Percentiles rank a stretch among this genome's conserved stretches.
Conservation (phyloP, 768 basidiomycete species). For the Fibroporia radiculosa region DNA sequence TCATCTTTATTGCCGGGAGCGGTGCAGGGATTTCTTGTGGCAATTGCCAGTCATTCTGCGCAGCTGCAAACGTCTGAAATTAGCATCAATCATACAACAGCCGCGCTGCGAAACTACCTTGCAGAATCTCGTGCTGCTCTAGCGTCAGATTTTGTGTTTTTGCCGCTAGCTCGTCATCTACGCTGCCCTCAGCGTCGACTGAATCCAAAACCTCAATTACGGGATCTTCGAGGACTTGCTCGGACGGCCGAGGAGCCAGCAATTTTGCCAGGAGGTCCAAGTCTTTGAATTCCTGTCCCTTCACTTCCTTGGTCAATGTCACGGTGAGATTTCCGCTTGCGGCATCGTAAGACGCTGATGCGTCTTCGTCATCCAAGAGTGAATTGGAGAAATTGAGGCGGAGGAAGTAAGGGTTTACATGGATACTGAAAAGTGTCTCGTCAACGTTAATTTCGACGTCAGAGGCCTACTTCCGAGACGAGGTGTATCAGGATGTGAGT, state of each 20-base stretch:
- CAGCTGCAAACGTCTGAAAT: constrained; percentile 38
- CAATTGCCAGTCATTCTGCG: constrained; percentile 72
- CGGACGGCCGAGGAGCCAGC: constrained; percentile 54
- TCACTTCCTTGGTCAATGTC: constrained; percentile 59
- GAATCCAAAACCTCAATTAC: constrained; percentile 51
- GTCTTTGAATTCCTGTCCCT: constrained; percentile 65
- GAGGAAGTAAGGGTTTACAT: constrained; percentile 81
- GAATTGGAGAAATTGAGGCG: constrained; percentile 68
- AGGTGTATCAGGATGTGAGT: constrained; percentile 2
- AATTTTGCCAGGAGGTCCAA: constrained; percentile 74
- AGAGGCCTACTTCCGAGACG: constrained; percentile 48
- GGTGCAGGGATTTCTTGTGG: constrained; percentile 51
- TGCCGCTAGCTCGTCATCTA: constrained; percentile 34
- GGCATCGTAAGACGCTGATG: constrained; percentile 70
- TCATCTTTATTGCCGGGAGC: constrained; percentile 30
- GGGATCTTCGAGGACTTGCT: constrained; percentile 23
- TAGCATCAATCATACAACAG: neutral
- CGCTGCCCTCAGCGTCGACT: constrained; percentile 11
- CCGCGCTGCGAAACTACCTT: constrained; percentile 47
- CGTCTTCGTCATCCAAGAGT: constrained; percentile 56
- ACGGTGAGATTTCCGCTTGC: constrained; percentile 71
- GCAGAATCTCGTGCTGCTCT: constrained; percentile 42
- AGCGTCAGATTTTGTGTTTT: constrained; percentile 40
- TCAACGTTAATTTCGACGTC: constrained; percentile 78
- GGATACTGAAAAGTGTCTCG: constrained; percentile 58